A percentile compares a stretch with the other conserved stretches of the same genome.
Evolutionary conservation across 2,329 filamentous ascomycete genomes (phyloP).

Genomic region (Scedosporium minutisporum): DNA sequence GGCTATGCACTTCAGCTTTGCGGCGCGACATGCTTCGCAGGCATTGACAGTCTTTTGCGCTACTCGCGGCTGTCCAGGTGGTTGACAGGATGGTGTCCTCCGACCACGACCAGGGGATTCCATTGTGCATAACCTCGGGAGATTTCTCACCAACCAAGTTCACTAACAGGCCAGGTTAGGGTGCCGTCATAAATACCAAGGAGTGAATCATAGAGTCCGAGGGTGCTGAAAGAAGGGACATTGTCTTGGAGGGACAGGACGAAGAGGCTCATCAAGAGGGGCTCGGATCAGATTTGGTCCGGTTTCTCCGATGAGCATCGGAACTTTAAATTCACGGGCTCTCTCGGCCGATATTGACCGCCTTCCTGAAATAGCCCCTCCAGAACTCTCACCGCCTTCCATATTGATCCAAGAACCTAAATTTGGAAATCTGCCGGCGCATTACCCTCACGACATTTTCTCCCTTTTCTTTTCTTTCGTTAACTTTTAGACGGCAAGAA

Average conservation of each 20-base stretch:
- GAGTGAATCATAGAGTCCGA: neutral
- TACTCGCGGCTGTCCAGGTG: neutral
- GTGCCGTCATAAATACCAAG: neutral
- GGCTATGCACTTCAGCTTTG: slow-evolving; percentile 43
- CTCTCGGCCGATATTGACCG: neutral
- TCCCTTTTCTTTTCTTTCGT: too few relatives aligned
- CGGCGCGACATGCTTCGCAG: slow-evolving; percentile 43
- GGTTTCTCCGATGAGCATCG: neutral
- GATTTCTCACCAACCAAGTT: neutral
- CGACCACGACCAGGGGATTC: neutral
- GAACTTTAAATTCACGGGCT: neutral
- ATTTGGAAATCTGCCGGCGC: too few relatives aligned
- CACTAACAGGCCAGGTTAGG: neutral
- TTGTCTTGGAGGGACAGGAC: neutral
- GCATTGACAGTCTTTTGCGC: slow-evolving; percentile 25
- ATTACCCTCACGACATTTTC: too few relatives aligned
- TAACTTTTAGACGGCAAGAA: too few relatives aligned
- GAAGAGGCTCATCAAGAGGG: neutral
- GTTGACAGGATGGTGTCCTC: neutral
- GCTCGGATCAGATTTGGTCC: neutral
- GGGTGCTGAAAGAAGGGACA: neutral
- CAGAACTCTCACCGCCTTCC: too few relatives aligned
- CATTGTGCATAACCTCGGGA: neutral
- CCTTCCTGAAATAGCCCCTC: neutral
- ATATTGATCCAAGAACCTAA: too few relatives aligned